Evolutionary conservation across 768 basidiomycete genomes (phyloP), one percentile per base, ranked within the genome.

Genomic region (Mycena galopus): DNA sequence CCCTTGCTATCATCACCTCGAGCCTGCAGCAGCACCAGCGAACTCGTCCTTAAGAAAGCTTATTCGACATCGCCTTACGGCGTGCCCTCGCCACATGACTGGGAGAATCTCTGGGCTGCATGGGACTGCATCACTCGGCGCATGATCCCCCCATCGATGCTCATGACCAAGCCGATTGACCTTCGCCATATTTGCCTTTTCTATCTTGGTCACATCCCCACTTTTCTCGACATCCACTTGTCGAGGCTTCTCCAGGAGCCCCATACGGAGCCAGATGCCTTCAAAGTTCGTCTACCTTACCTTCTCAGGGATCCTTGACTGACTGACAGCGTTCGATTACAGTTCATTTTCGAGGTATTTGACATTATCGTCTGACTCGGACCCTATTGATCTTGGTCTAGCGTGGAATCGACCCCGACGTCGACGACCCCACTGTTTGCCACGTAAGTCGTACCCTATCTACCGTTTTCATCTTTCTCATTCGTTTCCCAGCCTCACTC

Each of bases 131-230:
- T 97, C 58, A 95, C 94, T 16, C 85, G 90, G 68, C 87, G 87
- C 57, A 97, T 98, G 96, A 96, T 98, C 65, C 93, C 96, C 0
- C 84, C 88, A 23, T 88, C 91, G 30, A 94, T 98, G 93, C 85
- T 97, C 29, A 92, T 92, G 79, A 86, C 94, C 79, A 97, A 95
- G 79, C 97, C 97, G 4, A 98, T 99, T 72, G 92, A 98, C 78
- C 84, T 99, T 56, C 88, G 98, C 33, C 97, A 99, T 81, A 96
- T 97, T 67, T 97, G 96, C 78, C 87, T 99, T n/a, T 99, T 99
- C 84, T 98, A 98, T 81, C 78, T 95, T 16, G 97, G 97, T 0
- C 98, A 99, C 79, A 96, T 98, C 56, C 96, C 96, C 2, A 88
- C 94, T 23, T 98, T 97, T 84, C 81, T 97, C 73, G 97, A 98